Percentiles rank a stretch among this genome's conserved stretches.
Evolutionary conservation across 2,329 filamentous ascomycete species (phyloP).

Genomic region (Colletotrichum agaves): DNA sequence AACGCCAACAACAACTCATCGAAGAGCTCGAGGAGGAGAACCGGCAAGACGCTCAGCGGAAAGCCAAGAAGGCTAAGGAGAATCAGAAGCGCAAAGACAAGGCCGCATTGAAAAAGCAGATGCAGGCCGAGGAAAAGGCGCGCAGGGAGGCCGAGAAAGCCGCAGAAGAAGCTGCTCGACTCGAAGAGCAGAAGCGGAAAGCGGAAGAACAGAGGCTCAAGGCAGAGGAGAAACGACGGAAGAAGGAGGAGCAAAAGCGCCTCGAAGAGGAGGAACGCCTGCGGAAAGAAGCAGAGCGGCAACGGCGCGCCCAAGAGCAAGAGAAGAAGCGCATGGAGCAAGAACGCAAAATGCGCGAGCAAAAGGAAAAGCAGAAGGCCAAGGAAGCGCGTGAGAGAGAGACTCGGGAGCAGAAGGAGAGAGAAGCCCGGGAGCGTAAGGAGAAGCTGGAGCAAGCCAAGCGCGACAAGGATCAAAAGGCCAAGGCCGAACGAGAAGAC

Average conservation of each 20-base stretch:
- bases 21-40: constrained; percentile 92
- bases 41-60: constrained; percentile 78
- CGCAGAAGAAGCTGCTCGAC: constrained; percentile 82
- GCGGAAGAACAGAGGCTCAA: constrained; percentile 83
- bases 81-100: constrained; percentile 97
- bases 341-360: constrained; percentile 79
- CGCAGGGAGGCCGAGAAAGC: constrained; percentile 89
- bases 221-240: constrained; percentile 90
- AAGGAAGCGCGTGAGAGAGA: constrained; percentile 88
- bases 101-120: constrained; percentile 87
- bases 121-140: constrained; percentile 90
- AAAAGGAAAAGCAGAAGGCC: constrained; percentile 75
- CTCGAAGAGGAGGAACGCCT: constrained; percentile 89
- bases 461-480: constrained; percentile 62
- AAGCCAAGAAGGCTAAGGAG: constrained; percentile 93
- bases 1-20: constrained; percentile 89
- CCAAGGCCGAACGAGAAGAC: constrained; percentile 45
- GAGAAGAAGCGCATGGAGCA: constrained; percentile 85
- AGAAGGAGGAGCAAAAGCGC: constrained; percentile 90
- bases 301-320: constrained; percentile 82
- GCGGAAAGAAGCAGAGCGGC: constrained; percentile 86
- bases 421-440: constrained; percentile 66
- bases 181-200: constrained; percentile 81
- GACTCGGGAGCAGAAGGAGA: constrained; percentile 74
- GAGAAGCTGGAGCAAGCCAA: constrained; percentile 69